Base-by-base conservation (phyloP, 441 rosid genomes). In the Aquilaria agallochum region DNA sequence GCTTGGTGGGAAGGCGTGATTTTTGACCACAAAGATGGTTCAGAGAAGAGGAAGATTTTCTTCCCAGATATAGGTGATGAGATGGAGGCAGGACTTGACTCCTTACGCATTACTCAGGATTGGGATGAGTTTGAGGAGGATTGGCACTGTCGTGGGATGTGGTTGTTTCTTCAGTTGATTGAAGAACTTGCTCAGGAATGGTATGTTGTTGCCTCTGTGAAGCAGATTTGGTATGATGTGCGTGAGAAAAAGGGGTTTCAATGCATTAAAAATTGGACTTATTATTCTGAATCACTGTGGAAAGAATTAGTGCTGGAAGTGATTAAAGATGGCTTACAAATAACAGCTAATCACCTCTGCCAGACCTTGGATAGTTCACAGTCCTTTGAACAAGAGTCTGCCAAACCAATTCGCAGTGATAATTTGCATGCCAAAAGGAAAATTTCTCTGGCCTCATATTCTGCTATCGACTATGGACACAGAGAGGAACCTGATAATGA, bases 1-100 rank as follows among this genome's bases (percentile, higher is more conserved):
- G 81, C 83, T 48, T 89, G 96, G 96, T 83, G 95, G 96, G 98
- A 92, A 75, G 98, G 96, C 59, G 95, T 92, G 42, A 10, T 89
- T 61, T 86, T 87, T 32, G 90, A 92, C 51, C 66, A 66, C 50
- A 72, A 68, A 15, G 70, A 69, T 65, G 86, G 78, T 63, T 67
- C 74, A 2, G 77, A 76, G 53, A 52, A 73, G 67, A 83, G 95
- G 70, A 73, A 60, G 58, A 70, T 92, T 27, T 86, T 89, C 76
- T 92, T 89, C 68, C 96, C 98, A 2, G 96, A 89, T 68, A 66
- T 84, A 65, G 96, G 93, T 31, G 93, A 89, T 74, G 89, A 92
- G 68, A 62, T 74, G 73, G 50, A 9, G 31, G 53, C 56, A 48
- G 67, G 44, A 30, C 33, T 78, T 50, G 72, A 53, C 10, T 52